Evolutionary conservation across 139 green algal genomes (phyloP).

Genomic region (Nannochloris sp.): DNA sequence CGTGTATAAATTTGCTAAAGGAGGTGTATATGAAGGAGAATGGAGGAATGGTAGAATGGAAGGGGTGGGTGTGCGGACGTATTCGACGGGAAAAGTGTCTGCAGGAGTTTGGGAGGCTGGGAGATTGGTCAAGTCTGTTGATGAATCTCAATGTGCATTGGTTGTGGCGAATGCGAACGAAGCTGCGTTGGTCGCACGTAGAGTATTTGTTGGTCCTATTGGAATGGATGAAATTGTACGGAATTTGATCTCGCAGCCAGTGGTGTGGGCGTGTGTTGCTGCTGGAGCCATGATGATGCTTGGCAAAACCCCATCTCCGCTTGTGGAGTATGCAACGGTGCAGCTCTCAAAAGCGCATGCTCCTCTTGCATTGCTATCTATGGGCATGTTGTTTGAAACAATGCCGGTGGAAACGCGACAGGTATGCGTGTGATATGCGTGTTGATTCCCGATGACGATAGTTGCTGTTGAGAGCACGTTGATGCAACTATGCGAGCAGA

Average conservation of each 20-base stretch:
- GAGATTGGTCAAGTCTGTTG: constrained; percentile 41
- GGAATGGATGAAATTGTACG: background rate
- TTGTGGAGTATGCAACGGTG: background rate
- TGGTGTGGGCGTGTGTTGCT: constrained; percentile 16
- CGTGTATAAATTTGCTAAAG: constrained; percentile 72
- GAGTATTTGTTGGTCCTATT: constrained; percentile 23
- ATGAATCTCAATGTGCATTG: constrained; percentile 56
- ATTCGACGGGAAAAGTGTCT: constrained; percentile 51
- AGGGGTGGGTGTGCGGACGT: constrained; percentile 60
- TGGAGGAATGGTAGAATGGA: constrained; percentile 52
- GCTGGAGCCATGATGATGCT: background rate
- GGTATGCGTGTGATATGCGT: constrained; percentile 1
- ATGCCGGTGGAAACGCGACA: constrained; percentile 3
- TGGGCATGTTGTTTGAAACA: constrained; percentile 15
- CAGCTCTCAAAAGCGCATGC: constrained; percentile 16
- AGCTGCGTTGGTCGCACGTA: constrained; percentile 41
- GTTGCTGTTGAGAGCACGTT: background rate
- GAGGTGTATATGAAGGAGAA: constrained; percentile 74
- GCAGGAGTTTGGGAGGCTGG: constrained; percentile 54
- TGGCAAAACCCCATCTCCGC: too few species aligned
- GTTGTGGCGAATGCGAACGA: constrained; percentile 55
- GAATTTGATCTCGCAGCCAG: constrained; percentile 11
- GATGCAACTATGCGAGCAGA: background rate
- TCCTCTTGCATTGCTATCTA: constrained; percentile 17
- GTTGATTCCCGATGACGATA: background rate